Base-by-base conservation (phyloP, 2,329 filamentous ascomycete species). In the Phialocephala sp. region DNA sequence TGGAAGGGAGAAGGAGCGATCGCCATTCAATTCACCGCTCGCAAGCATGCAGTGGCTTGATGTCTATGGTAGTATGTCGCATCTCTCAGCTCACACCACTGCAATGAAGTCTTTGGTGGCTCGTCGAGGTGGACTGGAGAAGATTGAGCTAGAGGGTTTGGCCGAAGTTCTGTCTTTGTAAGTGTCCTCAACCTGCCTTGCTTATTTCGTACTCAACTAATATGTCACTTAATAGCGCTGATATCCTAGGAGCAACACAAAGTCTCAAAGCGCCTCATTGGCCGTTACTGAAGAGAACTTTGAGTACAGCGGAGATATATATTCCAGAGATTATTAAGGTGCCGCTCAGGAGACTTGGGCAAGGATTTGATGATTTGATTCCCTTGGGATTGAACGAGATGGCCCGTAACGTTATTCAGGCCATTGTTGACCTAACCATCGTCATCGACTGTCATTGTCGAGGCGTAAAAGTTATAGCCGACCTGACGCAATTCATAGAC, bases 31-130 rank as follows among this genome's bases (percentile, higher is more conserved):
- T 32, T 58, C 59, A 12, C 65, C 67, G 11, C 52, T 67, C 14
- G 27, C 56, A 2, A 63, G 58, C 45, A 24, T 52, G 5, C 67
- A 69, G 32, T 66, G 67, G 65, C 59, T 67, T 20, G 63, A 67
- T 62, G 60, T 69, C 20, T 67, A 69, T 62, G 67, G 65, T 8
- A 60, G 63, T n/a, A 59, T 67, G n/a, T 47, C 56, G 12, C 67
- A 66, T 54, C 60, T 67, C 8, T 9, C 47, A 8, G 60, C 63
- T 12, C 67, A 67, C 54, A 61, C 59, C 1, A 14, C 20, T 5
- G 65, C 65, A 4, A 56, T 69, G 67, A 50, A 57, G 15, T 45
- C 56, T 8, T 24, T 69, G n/a, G 50, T 67, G 15, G 60, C 57
- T 24, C 50, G 59, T 14, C 55, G 59, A 36, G 67, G 67, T 32